phyloP scores from a whole-genome alignment of 176 grass and related monocot species.

The Poa pratensis region DNA sequence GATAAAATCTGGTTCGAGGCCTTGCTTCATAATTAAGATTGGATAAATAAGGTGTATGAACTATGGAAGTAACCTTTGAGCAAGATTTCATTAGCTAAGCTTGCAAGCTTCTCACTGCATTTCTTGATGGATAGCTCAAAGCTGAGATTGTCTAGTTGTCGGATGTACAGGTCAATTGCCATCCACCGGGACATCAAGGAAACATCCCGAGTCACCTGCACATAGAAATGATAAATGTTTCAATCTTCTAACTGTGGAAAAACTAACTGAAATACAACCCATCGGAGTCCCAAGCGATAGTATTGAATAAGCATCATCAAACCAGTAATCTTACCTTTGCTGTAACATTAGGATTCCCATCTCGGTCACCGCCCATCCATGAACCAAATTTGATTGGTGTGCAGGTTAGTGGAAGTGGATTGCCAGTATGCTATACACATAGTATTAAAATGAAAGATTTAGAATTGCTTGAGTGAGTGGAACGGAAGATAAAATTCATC shows the following conservation, averaged over 20 bases:
- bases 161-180: slow-evolving; percentile 85
- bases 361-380: slow-evolving; percentile 96
- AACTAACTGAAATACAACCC: background rate
- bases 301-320: slow-evolving; percentile 25
- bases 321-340: slow-evolving; percentile 63
- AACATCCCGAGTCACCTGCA: slow-evolving; percentile 88
- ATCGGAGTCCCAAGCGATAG: background rate
- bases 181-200: slow-evolving; percentile 91
- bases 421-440: slow-evolving; percentile 75
- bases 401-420: slow-evolving; percentile 82
- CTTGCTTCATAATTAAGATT: background rate
- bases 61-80: slow-evolving; percentile 59
- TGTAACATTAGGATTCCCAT: slow-evolving; percentile 97
- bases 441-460: slow-evolving; percentile 13
- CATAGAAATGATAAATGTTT: slow-evolving; percentile 18
- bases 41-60: background rate
- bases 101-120: slow-evolving; percentile 73
- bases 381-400: slow-evolving; percentile 98
- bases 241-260: slow-evolving; percentile 10
- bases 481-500: slow-evolving; percentile 19
- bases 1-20: background rate
- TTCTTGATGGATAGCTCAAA: slow-evolving; percentile 91
- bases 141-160: slow-evolving; percentile 85
- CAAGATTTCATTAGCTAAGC: slow-evolving; percentile 75
- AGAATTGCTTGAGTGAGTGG: slow-evolving; percentile 10